Evolutionary conservation across 768 basidiomycete species (phyloP).

Genomic region (Termitomyces sp.): DNA sequence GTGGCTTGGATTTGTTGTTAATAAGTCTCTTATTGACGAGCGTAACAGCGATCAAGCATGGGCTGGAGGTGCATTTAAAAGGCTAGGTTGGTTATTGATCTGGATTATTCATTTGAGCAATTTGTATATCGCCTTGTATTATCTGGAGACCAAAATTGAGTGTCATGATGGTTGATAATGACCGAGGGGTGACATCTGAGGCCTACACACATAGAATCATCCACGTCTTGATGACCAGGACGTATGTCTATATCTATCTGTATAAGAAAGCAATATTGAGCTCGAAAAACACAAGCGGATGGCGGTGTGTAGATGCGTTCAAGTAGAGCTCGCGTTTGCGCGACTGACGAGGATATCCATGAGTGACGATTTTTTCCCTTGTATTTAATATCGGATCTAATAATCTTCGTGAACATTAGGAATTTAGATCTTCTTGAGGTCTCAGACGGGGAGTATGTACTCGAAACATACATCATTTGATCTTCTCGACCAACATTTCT

Average conservation of each 20-base stretch:
- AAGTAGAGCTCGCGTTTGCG: not conserved
- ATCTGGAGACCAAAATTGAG: not conserved
- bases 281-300: not conserved
- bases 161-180: not conserved
- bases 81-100: not conserved
- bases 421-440: not conserved
- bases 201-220: no score
- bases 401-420: not conserved
- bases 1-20: slow-evolving; percentile 2
- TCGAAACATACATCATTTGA: not conserved
- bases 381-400: not conserved
- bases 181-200: not conserved
- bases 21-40: not conserved
- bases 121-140: not conserved
- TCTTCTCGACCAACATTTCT: not conserved
- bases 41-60: slow-evolving; percentile 12
- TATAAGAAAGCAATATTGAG: not conserved
- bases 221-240: not conserved
- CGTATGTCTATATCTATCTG: not conserved
- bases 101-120: not conserved
- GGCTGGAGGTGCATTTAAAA: slow-evolving; percentile 13
- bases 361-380: not conserved
- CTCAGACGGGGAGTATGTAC: not conserved
- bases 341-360: no score
- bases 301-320: not conserved